Base-by-base conservation (phyloP, 1,284 basidiomycete genomes). In the Pyrrhoderma noxium region DNA sequence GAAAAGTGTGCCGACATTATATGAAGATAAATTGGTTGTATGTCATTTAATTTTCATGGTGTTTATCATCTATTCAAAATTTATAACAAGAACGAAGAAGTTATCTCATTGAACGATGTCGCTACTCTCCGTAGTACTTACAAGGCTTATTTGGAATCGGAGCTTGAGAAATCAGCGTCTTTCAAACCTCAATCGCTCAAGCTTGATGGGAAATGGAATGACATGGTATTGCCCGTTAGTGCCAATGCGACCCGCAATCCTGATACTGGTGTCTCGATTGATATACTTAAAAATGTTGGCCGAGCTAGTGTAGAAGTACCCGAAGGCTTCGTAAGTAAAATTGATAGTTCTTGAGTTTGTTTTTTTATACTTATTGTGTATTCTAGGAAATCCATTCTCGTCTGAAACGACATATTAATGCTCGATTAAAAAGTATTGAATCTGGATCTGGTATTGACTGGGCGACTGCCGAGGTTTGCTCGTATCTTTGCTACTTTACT, bases 401-500 rank as follows among this genome's bases (percentile, higher is more conserved):
- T 45, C 65, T 94, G 44, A 78, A 82, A 51, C 70, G 90, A 14
- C 91, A 93, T 62, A 80, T 93, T 51, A 86, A 85, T 67, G 78
- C 79, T 59, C 75, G 91, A 2, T 61, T 91, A n/a, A 74, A 80
- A 58, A 81, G 79, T 47, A 65, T 94, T 40, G 80, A 89, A 47
- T 70, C 68, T n/a, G 85, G 79, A 2, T 72, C 72, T 37, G 85
- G 84, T 1, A 67, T 95, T 39, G 89, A 93, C 62, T 94, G 88
- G 76, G 88, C 89, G 0, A 91, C 89, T 31, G 91, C 88, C 8
- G 92, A 95, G 71, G 87, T 80, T 50, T 7, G 67, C 57, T 5
- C 1, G n/a, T 21, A n/a, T 2, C 1, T 25, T n/a, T 36, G 23
- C 18, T 31, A 13, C 5, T 11, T 43, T 8, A 27, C 14, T 8